Evolutionary conservation across 1,284 basidiomycete species (phyloP), one percentile per base, ranked within the genome.

Genomic region (Leccinum pachyderme): DNA sequence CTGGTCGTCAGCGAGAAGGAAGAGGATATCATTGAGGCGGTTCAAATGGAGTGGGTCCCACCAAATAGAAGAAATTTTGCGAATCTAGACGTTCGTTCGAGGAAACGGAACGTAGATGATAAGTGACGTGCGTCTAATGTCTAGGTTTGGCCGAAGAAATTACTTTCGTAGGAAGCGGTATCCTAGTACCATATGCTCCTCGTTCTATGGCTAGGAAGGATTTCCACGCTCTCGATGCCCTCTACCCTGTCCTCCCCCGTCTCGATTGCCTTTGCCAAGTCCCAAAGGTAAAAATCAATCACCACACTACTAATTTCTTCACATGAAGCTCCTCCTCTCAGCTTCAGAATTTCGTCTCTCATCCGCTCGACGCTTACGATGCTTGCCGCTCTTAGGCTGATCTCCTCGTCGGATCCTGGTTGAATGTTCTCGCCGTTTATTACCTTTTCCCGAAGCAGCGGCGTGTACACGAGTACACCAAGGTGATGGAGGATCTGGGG

Each of bases 261-360:
- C 69, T 91, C 89, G 7, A 91, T 73, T 56, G 78, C 78, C 72
- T 93, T 92, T 33, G 89, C 91, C 52, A 91, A 67, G 69, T 93
- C 91, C 91, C 91, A 93, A 28, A 93, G 70, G 71, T 87, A 91
- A 68, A 93, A 93, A 65, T 93, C 91, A 52, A 93, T 87, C 63
- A 93, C 62, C 33, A 93, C 91, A 61, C 88, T 90, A 65, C 82
- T 88, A 47, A 88, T 74, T 18, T 73, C 69, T n/a, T 72, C 76
- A 4, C 45, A 32, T 28, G 27, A 12, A 5, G 27, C 45, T 67
- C 43, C 46, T 11, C 60, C 60, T 9, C 61, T 55, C 25, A 68
- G 35, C 29, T 41, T 50, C 39, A 52, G 5, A 9, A 71, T 58
- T 64, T 81, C 81, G 35, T 77, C 73, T 22, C 83, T 74, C 27